Base-by-base conservation (phyloP, 768 basidiomycete genomes). In the Wakefieldia striispora region DNA sequence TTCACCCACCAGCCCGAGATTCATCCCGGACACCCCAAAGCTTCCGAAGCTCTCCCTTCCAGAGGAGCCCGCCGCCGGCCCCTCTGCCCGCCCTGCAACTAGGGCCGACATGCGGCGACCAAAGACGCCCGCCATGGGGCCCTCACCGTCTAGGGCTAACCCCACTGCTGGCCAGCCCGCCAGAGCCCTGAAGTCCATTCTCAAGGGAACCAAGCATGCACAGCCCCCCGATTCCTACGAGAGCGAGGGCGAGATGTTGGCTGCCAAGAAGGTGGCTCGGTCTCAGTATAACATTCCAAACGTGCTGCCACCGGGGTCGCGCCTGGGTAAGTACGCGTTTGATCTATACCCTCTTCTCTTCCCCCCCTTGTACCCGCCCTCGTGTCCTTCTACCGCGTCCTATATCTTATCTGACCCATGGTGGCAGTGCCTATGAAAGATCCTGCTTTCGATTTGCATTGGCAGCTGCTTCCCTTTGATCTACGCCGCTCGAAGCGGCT, bases 391-490 rank as follows among this genome's bases (percentile, higher is more conserved):
- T 49, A 49, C 46, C 37, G 27, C 27, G 39, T 63, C 56, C 56
- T 53, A 49, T 54, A 57, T 56, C 26, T 69, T 64, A 54, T 62
- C 69, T 61, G 66, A 72, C 62, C 58, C 45, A 20, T 21, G 26
- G 45, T 50, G 55, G 41, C 40, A 72, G 71, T 59, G 49, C 68
- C 66, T 3, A 72, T 68, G 64, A 76, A 75, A 54, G 66, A 57
- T 12, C 73, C 74, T 24, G 61, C 71, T 1, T 66, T 75, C 41
- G 59, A 74, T 49, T 53, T 79, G 47, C 72, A 72, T 52, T 82
- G 80, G 80, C 75, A 74, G 43, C 58, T 81, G 16, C 68, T 77
- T 37, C 75, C 77, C 16, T 77, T 64, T 47, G 63, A 66, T 45
- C 40, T 38, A 26, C 63, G 68, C 20, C 55, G 60, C 46, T 60